These are phyloP conservation scores for Pichia paraexigua DNA, from an alignment of 805 yeast species.

Conservation along the genomic window DNA sequence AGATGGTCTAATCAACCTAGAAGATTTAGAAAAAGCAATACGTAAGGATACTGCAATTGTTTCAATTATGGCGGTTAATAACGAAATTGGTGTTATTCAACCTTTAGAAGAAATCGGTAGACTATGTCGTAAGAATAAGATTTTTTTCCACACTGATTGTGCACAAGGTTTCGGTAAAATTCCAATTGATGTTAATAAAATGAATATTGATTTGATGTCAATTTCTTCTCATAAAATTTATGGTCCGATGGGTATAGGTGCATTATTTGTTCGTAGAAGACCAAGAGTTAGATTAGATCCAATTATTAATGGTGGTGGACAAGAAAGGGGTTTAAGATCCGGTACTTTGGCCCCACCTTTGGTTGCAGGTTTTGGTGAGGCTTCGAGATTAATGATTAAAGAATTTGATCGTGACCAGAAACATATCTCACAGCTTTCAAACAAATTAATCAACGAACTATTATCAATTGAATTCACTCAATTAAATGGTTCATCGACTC, in stretches of 20 bases:
- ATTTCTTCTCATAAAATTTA: conserved; percentile 94
- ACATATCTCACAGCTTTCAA: conserved; percentile 65
- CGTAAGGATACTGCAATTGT: conserved; percentile 88
- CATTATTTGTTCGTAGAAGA: conserved; percentile 90
- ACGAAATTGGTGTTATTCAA: conserved; percentile 96
- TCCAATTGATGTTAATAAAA: conserved; percentile 83
- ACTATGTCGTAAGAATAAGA: conserved; percentile 77
- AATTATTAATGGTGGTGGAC: conserved; percentile 95
- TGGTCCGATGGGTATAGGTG: conserved; percentile 98
- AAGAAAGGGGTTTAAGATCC: conserved; percentile 94
- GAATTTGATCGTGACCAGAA: conserved; percentile 69
- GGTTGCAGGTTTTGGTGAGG: conserved; percentile 95
- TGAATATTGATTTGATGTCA: conserved; percentile 88
- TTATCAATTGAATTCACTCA: conserved; percentile 81
- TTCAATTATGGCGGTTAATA: conserved; percentile 94
- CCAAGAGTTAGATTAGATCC: conserved; percentile 98
- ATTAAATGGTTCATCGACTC: conserved; percentile 72
- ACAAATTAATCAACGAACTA: conserved; percentile 64
- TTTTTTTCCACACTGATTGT: conserved; percentile 94
- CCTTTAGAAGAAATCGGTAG: conserved; percentile 91
- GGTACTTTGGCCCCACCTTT: conserved; percentile 98
- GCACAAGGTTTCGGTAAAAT: conserved; percentile 97
- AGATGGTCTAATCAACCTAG: conserved; percentile 74
- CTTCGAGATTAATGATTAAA: conserved; percentile 70
- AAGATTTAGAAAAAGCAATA: conserved; percentile 71